Percentiles rank a stretch among this genome's conserved stretches.
phyloP scores from a whole-genome alignment of 495 filamentous ascomycete species.

The Aspergillus olivimuriae region DNA sequence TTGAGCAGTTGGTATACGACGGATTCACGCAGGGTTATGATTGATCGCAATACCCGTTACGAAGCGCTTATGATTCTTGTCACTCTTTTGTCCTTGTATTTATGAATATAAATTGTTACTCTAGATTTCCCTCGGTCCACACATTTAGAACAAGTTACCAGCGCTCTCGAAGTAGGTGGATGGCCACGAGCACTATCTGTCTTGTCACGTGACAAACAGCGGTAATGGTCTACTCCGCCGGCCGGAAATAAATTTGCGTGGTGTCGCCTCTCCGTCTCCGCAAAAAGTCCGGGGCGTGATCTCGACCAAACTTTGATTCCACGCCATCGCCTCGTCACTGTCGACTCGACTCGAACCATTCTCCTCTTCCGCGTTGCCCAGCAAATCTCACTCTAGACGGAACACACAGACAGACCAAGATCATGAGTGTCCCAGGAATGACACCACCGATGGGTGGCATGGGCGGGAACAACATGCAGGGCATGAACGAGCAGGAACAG shows the following conservation, averaged over 20 bases:
- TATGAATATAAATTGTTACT: not conserved
- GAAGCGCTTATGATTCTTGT: constrained; percentile 20
- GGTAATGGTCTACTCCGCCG: constrained; percentile 4
- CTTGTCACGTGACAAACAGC: constrained; percentile 19
- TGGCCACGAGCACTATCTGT: too few species aligned
- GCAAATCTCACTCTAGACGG: too few species aligned
- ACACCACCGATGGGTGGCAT: constrained; percentile 24
- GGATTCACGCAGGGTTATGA: constrained; percentile 37
- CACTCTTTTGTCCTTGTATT: constrained; percentile 2
- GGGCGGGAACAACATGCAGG: constrained; percentile 20
- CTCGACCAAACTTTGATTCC: constrained; percentile 1
- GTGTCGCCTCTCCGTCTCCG: constrained; percentile 22
- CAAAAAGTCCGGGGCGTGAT: constrained; percentile 24
- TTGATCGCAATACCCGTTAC: constrained; percentile 23
- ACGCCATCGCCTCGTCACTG: not conserved
- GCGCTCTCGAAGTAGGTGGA: too few species aligned
- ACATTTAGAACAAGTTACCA: too few species aligned
- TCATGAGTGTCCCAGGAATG: constrained; percentile 44
- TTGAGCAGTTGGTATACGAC: constrained; percentile 21
- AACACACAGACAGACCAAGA: too few species aligned
- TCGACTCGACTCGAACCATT: not conserved
- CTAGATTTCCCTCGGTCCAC: not conserved
- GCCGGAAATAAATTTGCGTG: constrained; percentile 34
- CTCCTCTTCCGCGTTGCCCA: not conserved
- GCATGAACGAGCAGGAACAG: constrained; percentile 48